phyloP scores from a whole-genome alignment of 768 basidiomycete genomes.

The Lactarius pseudohatsudake region DNA sequence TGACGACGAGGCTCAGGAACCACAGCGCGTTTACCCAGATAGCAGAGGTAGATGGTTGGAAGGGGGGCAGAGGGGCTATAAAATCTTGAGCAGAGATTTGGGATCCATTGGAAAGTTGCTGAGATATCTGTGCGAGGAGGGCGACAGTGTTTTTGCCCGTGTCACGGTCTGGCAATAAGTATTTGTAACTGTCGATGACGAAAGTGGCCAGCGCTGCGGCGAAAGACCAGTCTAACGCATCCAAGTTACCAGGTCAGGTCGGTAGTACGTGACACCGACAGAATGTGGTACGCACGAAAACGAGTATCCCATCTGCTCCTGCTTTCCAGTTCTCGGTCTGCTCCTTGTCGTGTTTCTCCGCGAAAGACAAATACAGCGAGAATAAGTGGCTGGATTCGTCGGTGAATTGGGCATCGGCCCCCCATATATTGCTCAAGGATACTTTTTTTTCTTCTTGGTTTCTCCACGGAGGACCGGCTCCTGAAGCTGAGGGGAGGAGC shows the following conservation, averaged over 20 bases:
- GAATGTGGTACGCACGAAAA: slow-evolving; percentile 13
- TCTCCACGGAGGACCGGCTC: not conserved
- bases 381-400: slow-evolving; percentile 18
- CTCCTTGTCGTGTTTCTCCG: slow-evolving; percentile 11
- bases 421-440: not conserved
- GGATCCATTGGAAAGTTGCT: slow-evolving; percentile 15
- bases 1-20: slow-evolving; percentile 18
- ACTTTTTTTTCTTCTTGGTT: not conserved
- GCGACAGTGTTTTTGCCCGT: slow-evolving; percentile 7
- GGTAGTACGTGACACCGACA: not conserved
- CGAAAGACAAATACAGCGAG: slow-evolving; percentile 19
- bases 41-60: slow-evolving; percentile 7
- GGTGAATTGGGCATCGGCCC: not conserved
- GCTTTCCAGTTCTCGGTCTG: slow-evolving; percentile 13
- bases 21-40: slow-evolving; percentile 20
- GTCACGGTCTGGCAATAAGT: slow-evolving; percentile 11
- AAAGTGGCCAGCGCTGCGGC: slow-evolving; percentile 17
- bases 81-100: not conserved
- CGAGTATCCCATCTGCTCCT: slow-evolving; percentile 19
- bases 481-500: not conserved
- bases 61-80: not conserved
- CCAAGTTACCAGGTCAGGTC: not conserved
- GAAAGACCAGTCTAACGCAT: slow-evolving; percentile 23
- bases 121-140: slow-evolving; percentile 24
- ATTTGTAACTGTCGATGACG: slow-evolving; percentile 26